A percentile compares a stretch with the other conserved stretches of the same genome.
These are phyloP conservation scores for Tetrastigma voinierianum DNA, from an alignment of 164 flowering plant genomes.

Conservation along the genomic window DNA sequence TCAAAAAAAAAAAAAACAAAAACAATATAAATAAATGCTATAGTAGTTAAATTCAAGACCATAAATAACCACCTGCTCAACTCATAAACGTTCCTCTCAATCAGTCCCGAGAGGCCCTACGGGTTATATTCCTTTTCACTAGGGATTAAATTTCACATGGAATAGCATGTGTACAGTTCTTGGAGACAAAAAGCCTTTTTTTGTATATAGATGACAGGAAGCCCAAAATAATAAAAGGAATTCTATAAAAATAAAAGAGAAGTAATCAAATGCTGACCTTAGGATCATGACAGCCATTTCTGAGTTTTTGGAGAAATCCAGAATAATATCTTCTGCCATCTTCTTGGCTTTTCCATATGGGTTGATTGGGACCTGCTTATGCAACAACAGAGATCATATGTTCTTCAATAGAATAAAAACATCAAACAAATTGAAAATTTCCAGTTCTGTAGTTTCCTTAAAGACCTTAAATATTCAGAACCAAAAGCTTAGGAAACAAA, in stretches of 20 bases:
- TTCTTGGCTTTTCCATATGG: constrained; percentile 99
- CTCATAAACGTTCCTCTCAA: no score
- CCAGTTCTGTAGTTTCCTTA: background rate
- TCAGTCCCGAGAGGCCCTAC: no score
- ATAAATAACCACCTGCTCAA: no score
- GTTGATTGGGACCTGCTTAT: constrained; percentile 75
- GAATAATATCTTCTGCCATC: constrained; percentile 96
- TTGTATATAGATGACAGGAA: no score
- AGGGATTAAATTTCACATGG: background rate
- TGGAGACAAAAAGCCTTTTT: background rate
- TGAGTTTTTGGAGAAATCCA: constrained; percentile 83
- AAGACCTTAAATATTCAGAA: no score
- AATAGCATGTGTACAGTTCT: no score
- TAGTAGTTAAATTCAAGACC: no score
- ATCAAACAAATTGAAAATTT: background rate
- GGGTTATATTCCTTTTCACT: background rate
- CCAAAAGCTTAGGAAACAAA: background rate
- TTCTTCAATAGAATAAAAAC: constrained; percentile 1
- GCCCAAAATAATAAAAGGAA: background rate
- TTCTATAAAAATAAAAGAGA: background rate
- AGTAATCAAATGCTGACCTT: constrained; percentile 52
- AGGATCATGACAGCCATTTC: constrained; percentile 96
- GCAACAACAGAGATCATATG: background rate
- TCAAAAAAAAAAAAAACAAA: no score
- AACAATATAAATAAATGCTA: no score